Percentiles rank a stretch among this genome's conserved stretches.
Evolutionary conservation across 495 filamentous ascomycete species (phyloP).

Genomic region (Aspergillus steynii): DNA sequence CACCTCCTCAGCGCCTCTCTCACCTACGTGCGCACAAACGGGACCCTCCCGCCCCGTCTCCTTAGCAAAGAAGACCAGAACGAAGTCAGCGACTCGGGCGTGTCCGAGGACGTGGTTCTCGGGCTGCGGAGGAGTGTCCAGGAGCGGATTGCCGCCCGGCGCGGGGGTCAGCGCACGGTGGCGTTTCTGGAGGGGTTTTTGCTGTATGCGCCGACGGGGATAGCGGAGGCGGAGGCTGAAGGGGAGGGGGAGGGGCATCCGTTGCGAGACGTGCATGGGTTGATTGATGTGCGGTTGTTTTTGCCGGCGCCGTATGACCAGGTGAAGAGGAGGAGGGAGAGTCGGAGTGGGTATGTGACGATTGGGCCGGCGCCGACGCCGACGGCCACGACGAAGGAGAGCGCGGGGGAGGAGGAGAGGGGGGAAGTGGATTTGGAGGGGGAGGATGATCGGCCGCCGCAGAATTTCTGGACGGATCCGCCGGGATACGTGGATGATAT

Average conservation of each 20-base stretch:
- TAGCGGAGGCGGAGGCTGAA: too few relatives aligned
- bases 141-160: not conserved
- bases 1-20: slow-evolving; percentile 61
- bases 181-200: slow-evolving; percentile 82
- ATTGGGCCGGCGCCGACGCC: slow-evolving; percentile 48
- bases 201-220: slow-evolving; percentile 54
- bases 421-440: slow-evolving; percentile 35
- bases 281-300: slow-evolving; percentile 75
- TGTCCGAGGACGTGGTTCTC: slow-evolving; percentile 27
- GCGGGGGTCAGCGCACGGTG: slow-evolving; percentile 26
- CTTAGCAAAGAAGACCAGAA: slow-evolving; percentile 79
- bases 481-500: slow-evolving; percentile 91
- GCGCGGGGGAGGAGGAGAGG: not conserved
- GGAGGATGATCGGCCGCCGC: slow-evolving; percentile 46
- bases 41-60: slow-evolving; percentile 64
- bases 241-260: slow-evolving; percentile 18
- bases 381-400: slow-evolving; percentile 8
- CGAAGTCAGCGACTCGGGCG: slow-evolving; percentile 53
- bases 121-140: slow-evolving; percentile 20
- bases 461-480: slow-evolving; percentile 92
- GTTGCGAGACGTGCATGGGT: slow-evolving; percentile 43
- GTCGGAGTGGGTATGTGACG: slow-evolving; percentile 82
- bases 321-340: slow-evolving; percentile 68
- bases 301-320: slow-evolving; percentile 59
- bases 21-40: slow-evolving; percentile 60